phyloP scores from a whole-genome alignment of 1,284 basidiomycete species.

The Sanguinoderma infundibulare region DNA sequence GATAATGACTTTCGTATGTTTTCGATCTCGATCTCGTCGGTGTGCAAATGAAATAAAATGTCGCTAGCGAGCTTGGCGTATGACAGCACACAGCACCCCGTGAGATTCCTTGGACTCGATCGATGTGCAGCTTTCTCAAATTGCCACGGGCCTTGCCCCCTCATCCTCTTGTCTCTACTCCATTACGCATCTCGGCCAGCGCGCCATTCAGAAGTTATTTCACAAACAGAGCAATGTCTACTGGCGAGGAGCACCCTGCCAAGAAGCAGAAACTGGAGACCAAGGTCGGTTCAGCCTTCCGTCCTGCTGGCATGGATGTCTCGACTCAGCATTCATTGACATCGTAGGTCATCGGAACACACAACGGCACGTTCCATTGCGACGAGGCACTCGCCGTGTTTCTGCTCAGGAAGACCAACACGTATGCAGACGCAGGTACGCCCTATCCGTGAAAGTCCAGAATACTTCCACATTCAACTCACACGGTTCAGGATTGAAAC shows the following conservation, averaged over 20 bases:
- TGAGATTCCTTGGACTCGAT: slow-evolving; percentile 14
- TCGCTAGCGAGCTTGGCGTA: not conserved
- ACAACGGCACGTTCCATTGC: slow-evolving; percentile 96
- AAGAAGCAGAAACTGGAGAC: slow-evolving; percentile 55
- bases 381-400: slow-evolving; percentile 97
- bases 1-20: slow-evolving; percentile 11
- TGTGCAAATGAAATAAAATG: not conserved
- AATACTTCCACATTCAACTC: not conserved
- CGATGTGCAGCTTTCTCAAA: slow-evolving; percentile 8
- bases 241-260: slow-evolving; percentile 35
- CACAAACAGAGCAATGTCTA: slow-evolving; percentile 35
- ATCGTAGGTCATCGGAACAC: slow-evolving; percentile 82
- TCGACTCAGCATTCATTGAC: not conserved
- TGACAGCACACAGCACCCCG: slow-evolving; percentile 1
- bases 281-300: slow-evolving; percentile 38
- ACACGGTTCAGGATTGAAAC: slow-evolving; percentile 64
- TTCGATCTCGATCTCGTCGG: slow-evolving; percentile 4
- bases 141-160: not conserved
- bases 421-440: slow-evolving; percentile 78
- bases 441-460: not conserved
- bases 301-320: not conserved
- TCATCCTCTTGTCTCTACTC: not conserved
- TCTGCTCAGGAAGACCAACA: slow-evolving; percentile 79
- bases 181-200: not conserved
- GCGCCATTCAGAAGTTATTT: not conserved